Base-by-base conservation (phyloP, 2,329 filamentous ascomycete genomes). In the Epichloe amarillans region DNA sequence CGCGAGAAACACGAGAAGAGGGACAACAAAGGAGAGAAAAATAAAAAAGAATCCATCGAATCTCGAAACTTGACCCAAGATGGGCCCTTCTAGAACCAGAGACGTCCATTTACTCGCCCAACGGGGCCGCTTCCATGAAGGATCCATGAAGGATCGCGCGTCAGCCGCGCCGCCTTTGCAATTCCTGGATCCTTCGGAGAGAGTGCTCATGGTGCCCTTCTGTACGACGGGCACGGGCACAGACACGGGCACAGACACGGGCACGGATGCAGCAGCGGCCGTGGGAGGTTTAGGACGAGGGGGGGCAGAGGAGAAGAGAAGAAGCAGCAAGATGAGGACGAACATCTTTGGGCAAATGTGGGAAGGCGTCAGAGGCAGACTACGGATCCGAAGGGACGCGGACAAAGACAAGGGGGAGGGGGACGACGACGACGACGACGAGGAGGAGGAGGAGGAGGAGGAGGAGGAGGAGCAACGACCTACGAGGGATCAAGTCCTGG, bases 121-220 rank as follows among this genome's bases (percentile, higher is more conserved):
- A 58, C 54, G 47, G 42, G 54, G 79, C 70, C 63, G 80, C 68
- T 72, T 94, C 76, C 60, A 83, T 38, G 89, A 95, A 68, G 89
- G 85, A 40, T 91, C 84, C 60, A 91, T 95, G 86, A 88, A 83
- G 61, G 87, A 94, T 66, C 82, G 86, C 56, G 73, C 79, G 35
- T 90, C 85, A 61, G 76, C 80, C 52, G 77, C 74, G 53, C 88
- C 88, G 30, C 86, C 86, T 0, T 73, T 77, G 43, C 74, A 80
- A 40, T 89, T 86, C 64, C 72, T 85, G 41, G 80, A 65, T 21
- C 63, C 66, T 11, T 63, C 65, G 15, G 63, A 66, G 56, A 57
- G 53, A 36, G 62, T 52, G 15, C 23, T 8, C 8, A 26, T 26
- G 30, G 19, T 50, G 42, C 14, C 40, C 3, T 35, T 38, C 39